Evolutionary conservation across 2,329 filamentous ascomycete genomes (phyloP).

Genomic region (Penicillium sclerotigenum): DNA sequence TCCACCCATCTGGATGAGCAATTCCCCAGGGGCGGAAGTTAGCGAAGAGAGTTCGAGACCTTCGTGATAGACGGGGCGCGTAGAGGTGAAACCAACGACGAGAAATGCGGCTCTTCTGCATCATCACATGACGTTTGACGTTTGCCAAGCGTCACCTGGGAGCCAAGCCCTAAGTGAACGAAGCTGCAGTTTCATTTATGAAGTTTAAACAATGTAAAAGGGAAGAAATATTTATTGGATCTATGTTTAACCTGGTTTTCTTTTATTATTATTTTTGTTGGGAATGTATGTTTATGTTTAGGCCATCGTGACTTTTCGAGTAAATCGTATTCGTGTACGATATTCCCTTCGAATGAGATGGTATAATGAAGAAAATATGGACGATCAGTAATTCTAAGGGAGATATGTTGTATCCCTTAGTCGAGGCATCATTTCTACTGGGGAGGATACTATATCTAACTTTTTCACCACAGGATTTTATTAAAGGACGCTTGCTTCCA

Average conservation of each 20-base stretch:
- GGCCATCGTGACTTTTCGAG: neutral
- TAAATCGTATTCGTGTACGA: neutral
- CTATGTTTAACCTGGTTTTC: no score
- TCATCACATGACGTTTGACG: slow-evolving; percentile 22
- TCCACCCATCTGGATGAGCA: slow-evolving; percentile 36
- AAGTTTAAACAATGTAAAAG: neutral
- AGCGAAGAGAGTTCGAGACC: slow-evolving; percentile 20
- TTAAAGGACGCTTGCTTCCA: neutral
- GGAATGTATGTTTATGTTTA: neutral
- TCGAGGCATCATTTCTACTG: neutral
- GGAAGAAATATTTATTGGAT: neutral
- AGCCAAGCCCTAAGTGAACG: slow-evolving; percentile 3
- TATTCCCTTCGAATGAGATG: neutral
- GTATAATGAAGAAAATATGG: neutral
- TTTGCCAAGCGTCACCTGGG: slow-evolving; percentile 11
- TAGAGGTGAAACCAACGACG: slow-evolving; percentile 8
- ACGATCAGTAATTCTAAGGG: neutral
- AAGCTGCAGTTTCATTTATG: neutral
- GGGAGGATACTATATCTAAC: neutral
- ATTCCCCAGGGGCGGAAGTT: slow-evolving; percentile 20
- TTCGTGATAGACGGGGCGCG: slow-evolving; percentile 13
- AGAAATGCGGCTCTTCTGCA: slow-evolving; percentile 19
- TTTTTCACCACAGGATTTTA: neutral
- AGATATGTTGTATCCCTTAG: neutral
- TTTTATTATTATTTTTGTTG: neutral